A percentile compares a stretch with the other conserved stretches of the same genome.
These are phyloP conservation scores for Alnus rubra DNA, from an alignment of 306 rosid genomes.

Conservation along the genomic window DNA sequence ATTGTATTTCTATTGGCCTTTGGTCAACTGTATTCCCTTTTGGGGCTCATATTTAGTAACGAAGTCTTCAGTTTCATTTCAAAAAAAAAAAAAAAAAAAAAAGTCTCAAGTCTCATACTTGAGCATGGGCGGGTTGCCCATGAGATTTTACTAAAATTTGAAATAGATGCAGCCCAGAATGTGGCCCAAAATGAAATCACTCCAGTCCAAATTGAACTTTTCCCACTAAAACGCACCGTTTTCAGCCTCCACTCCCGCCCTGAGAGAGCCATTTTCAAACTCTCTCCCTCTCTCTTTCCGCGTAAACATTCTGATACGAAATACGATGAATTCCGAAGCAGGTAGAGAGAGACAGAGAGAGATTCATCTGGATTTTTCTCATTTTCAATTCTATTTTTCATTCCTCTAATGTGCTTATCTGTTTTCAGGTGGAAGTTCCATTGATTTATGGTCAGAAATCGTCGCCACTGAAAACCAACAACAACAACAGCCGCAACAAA, in stretches of 20 bases:
- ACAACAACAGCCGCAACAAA: conserved; percentile 24
- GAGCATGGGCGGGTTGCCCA: background rate
- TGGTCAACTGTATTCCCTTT: too few relatives aligned
- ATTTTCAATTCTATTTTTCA: background rate
- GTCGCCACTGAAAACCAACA: conserved; percentile 35
- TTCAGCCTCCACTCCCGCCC: conserved; percentile 29
- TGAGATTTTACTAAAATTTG: background rate
- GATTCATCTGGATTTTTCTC: background rate
- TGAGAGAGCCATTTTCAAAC: conserved; percentile 13
- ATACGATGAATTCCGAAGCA: conserved; percentile 41
- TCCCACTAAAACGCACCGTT: background rate
- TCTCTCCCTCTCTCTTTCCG: conserved; percentile 12
- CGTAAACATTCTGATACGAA: background rate
- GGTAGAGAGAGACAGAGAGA: conserved; percentile 12
- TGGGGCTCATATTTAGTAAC: too few relatives aligned
- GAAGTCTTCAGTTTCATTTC: too few relatives aligned
- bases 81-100: too few relatives aligned
- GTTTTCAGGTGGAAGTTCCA: conserved; percentile 29
- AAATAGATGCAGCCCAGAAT: background rate
- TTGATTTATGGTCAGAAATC: conserved; percentile 64
- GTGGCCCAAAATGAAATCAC: background rate
- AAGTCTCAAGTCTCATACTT: background rate
- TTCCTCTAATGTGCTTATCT: background rate
- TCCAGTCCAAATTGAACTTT: background rate
- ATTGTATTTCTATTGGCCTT: too few relatives aligned